These are phyloP conservation scores for Zygoascus biomembranicola DNA, from an alignment of 805 yeast genomes.

Conservation along the genomic window DNA sequence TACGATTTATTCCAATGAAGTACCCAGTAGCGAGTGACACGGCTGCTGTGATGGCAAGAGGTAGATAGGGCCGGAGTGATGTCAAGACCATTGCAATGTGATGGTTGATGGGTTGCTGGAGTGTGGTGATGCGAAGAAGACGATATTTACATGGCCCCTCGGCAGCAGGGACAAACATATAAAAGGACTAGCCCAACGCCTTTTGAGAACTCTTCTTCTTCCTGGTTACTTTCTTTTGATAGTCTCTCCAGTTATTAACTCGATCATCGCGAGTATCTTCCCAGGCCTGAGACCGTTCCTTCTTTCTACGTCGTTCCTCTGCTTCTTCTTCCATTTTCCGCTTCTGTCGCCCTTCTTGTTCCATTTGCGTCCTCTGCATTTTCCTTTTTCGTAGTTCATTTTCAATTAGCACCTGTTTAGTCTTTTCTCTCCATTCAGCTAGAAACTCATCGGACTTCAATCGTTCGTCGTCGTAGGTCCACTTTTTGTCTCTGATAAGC, in stretches of 20 bases:
- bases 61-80: not conserved
- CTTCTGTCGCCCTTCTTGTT: constrained; percentile 33
- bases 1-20: not conserved
- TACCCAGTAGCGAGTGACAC: not conserved
- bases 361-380: constrained; percentile 35
- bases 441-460: constrained; percentile 31
- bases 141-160: not conserved
- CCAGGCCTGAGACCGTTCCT: constrained; percentile 44
- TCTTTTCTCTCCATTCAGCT: constrained; percentile 35
- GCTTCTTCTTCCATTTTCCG: constrained; percentile 29
- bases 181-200: constrained; percentile 31
- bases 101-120: not conserved
- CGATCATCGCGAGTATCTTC: constrained; percentile 51
- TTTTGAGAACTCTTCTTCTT: constrained; percentile 37
- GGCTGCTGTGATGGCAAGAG: not conserved
- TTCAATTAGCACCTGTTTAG: constrained; percentile 38
- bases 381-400: constrained; percentile 38
- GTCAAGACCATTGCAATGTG: not conserved
- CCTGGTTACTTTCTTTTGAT: constrained; percentile 36
- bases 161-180: not conserved
- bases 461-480: constrained; percentile 33
- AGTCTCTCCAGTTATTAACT: constrained; percentile 53
- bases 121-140: not conserved
- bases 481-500: constrained; percentile 30
- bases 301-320: constrained; percentile 28